phyloP scores from a whole-genome alignment of 139 green algal genomes.

The Trebouxia sp. region DNA sequence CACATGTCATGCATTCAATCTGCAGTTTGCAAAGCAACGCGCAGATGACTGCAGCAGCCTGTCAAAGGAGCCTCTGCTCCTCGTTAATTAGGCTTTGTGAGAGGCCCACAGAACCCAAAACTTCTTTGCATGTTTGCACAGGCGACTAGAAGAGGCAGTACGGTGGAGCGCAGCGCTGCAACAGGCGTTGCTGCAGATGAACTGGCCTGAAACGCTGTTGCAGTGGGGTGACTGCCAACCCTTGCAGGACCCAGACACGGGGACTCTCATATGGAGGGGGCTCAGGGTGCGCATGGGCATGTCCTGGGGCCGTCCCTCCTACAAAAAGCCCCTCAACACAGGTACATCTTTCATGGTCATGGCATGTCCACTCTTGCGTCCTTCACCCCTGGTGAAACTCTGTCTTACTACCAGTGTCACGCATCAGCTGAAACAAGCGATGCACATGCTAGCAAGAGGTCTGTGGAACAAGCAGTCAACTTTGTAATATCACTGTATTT shows the following conservation, averaged over 20 bases:
- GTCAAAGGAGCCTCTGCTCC: too few relatives aligned
- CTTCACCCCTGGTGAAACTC: too few relatives aligned
- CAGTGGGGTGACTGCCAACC: conserved; percentile 58
- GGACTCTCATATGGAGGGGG: conserved; percentile 63
- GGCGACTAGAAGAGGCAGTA: conserved; percentile 49
- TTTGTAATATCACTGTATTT: too few relatives aligned
- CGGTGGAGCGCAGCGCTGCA: conserved; percentile 65
- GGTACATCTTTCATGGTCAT: conserved; percentile 37
- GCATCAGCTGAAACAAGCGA: too few relatives aligned
- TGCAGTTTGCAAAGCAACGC: too few relatives aligned
- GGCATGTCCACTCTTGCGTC: too few relatives aligned
- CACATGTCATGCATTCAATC: too few relatives aligned
- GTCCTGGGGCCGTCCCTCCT: conserved; percentile 59
- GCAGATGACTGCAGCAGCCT: too few relatives aligned
- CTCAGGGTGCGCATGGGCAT: conserved; percentile 79
- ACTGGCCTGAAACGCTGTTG: conserved; percentile 69
- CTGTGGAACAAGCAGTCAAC: too few relatives aligned
- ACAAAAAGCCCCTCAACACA: conserved; percentile 76
- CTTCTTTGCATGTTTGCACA: background rate
- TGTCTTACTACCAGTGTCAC: background rate
- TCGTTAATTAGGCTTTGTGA: too few relatives aligned
- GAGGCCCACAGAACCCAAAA: too few relatives aligned
- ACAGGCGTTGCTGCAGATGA: conserved; percentile 62
- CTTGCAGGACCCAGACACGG: conserved; percentile 25
- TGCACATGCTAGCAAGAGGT: too few relatives aligned